phyloP scores from a whole-genome alignment of 2,329 filamentous ascomycete species.

The Pyrenochaeta sp. region DNA sequence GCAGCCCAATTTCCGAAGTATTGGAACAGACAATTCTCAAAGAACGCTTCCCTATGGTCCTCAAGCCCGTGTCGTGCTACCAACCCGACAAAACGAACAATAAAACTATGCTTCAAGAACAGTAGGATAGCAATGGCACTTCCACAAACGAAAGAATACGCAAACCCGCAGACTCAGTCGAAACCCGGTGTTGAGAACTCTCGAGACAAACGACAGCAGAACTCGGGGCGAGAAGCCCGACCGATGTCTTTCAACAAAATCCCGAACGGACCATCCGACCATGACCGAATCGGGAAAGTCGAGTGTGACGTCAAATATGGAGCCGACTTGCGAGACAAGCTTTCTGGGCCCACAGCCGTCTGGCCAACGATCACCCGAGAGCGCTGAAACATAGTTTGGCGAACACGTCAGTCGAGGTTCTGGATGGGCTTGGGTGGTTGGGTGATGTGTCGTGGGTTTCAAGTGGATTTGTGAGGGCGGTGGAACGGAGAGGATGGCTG shows the following conservation, averaged over 20 bases:
- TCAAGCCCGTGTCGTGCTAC: too few species aligned
- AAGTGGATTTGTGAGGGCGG: too few species aligned
- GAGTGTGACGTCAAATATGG: slow-evolving; percentile 34
- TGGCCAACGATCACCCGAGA: slow-evolving; percentile 23
- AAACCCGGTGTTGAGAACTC: too few species aligned
- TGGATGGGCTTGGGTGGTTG: slow-evolving; percentile 6
- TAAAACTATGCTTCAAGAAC: too few species aligned
- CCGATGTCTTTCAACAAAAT: slow-evolving; percentile 13
- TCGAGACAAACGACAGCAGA: slow-evolving; percentile 3
- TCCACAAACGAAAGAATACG: not conserved
- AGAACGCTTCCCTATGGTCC: too few species aligned
- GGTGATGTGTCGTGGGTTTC: not conserved
- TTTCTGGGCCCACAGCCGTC: slow-evolving; percentile 16
- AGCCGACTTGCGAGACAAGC: slow-evolving; percentile 16
- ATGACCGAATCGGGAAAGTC: slow-evolving; percentile 5
- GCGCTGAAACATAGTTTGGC: slow-evolving; percentile 15
- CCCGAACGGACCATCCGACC: slow-evolving; percentile 12
- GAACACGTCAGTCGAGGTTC: slow-evolving; percentile 12
- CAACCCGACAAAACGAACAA: too few species aligned
- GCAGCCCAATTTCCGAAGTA: too few species aligned
- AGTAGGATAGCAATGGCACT: not conserved
- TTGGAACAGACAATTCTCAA: too few species aligned
- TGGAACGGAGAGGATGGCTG: too few species aligned
- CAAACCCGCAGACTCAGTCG: too few species aligned
- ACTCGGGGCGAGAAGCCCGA: not conserved